A percentile compares a stretch with the other conserved stretches of the same genome.
phyloP scores from a whole-genome alignment of 1,284 basidiomycete genomes.

The Cronartium quercuum region DNA sequence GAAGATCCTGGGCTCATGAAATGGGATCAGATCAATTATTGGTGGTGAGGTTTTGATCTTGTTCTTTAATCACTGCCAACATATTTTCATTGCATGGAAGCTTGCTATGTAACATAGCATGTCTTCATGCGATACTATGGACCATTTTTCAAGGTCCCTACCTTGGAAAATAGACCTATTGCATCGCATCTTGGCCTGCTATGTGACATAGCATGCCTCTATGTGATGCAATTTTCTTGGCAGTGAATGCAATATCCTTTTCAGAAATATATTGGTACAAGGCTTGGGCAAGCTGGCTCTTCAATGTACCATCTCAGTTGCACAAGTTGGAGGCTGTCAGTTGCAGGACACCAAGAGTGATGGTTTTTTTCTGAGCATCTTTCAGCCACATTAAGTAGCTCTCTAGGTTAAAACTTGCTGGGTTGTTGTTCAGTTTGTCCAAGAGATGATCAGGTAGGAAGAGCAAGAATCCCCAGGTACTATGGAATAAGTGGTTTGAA shows the following conservation, averaged over 20 bases:
- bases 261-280: neutral
- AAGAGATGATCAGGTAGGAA: neutral
- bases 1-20: neutral
- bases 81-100: too few species aligned
- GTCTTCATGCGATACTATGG: neutral
- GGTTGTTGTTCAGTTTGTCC: neutral
- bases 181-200: too few species aligned
- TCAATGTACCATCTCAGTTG: neutral
- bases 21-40: neutral
- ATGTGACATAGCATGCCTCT: too few species aligned
- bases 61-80: neutral
- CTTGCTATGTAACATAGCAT: neutral
- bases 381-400: neutral
- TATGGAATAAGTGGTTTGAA: neutral
- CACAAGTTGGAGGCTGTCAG: too few species aligned
- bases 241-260: neutral
- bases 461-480: slow-evolving; percentile 18
- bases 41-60: neutral
- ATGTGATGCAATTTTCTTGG: too few species aligned
- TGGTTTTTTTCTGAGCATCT: neutral
- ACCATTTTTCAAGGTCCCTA: too few species aligned
- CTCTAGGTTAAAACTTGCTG: neutral
- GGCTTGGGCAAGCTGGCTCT: neutral
- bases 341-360: neutral
- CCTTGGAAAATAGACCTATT: too few species aligned